Percentiles rank a stretch among this genome's conserved stretches.
phyloP scores from a whole-genome alignment of 768 basidiomycete genomes.

The Tulasnella sp. region DNA sequence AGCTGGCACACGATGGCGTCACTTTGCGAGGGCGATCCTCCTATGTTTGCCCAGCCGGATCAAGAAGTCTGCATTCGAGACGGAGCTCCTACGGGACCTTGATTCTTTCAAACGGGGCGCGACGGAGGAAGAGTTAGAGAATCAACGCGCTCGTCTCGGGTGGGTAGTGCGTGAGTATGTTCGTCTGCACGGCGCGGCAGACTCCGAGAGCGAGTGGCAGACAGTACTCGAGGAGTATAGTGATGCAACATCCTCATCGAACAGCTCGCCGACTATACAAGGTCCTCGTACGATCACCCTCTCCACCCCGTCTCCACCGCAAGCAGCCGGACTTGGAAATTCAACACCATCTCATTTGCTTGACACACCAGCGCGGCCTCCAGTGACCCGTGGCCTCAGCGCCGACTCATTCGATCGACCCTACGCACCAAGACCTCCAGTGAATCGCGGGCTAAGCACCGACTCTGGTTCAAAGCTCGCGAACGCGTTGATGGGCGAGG shows the following conservation, averaged over 20 bases:
- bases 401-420: neutral
- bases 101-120: constrained; percentile 46
- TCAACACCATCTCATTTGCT: neutral
- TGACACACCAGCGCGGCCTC: neutral
- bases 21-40: constrained; percentile 50
- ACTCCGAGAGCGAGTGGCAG: constrained; percentile 42
- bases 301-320: constrained; percentile 14
- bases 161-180: constrained; percentile 64
- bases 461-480: neutral
- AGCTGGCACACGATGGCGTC: constrained; percentile 39
- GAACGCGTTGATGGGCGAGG: constrained; percentile 31
- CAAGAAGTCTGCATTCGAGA: constrained; percentile 47
- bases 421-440: neutral
- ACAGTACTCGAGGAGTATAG: constrained; percentile 19
- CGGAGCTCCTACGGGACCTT: constrained; percentile 46
- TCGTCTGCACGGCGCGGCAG: constrained; percentile 42
- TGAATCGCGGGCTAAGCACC: constrained; percentile 1
- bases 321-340: constrained; percentile 9
- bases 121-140: constrained; percentile 29
- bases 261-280: neutral
- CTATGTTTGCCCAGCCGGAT: constrained; percentile 49
- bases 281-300: constrained; percentile 10
- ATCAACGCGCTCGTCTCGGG: constrained; percentile 36
- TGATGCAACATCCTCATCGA: neutral
- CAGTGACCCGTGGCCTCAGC: neutral